A percentile compares a stretch with the other conserved stretches of the same genome.
These are phyloP conservation scores for Lepidopterella palustris DNA, from an alignment of 495 filamentous ascomycete genomes.

Conservation along the genomic window DNA sequence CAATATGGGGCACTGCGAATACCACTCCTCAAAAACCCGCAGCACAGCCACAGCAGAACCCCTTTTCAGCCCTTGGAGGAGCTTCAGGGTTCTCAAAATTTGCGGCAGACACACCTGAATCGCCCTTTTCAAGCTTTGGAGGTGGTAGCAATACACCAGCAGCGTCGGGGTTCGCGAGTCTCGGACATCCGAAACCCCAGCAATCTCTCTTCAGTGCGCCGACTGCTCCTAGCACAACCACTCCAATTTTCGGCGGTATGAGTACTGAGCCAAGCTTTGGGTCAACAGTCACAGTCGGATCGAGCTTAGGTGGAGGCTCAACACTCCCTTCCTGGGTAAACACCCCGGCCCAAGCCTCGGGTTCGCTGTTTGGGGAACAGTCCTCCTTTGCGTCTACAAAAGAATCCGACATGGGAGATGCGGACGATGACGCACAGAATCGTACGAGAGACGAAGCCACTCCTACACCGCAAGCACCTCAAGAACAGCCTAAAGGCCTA, in stretches of 20 bases:
- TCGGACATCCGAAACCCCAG: conserved; percentile 11
- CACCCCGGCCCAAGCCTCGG: conserved; percentile 17
- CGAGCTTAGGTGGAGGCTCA: conserved; percentile 24
- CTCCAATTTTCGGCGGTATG: conserved; percentile 16
- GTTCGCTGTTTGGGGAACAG: conserved; percentile 18
- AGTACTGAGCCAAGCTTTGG: conserved; percentile 33
- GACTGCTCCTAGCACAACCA: not conserved
- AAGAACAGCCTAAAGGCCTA: conserved; percentile 10
- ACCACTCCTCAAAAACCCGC: conserved; percentile 20
- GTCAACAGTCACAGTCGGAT: conserved; percentile 37
- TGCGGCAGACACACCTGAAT: conserved; percentile 1
- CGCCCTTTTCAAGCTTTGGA: conserved; percentile 23
- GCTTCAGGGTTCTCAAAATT: conserved; percentile 21
- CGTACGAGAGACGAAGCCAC: conserved; percentile 23
- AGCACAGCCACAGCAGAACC: conserved; percentile 14
- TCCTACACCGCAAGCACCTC: conserved; percentile 22
- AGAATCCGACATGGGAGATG: conserved; percentile 26
- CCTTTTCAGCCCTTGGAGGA: conserved; percentile 18
- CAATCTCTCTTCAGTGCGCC: conserved; percentile 3
- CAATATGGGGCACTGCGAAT: conserved; percentile 39
- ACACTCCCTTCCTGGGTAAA: conserved; percentile 20
- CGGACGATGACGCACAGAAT: conserved; percentile 12
- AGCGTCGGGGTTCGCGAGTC: conserved; percentile 17
- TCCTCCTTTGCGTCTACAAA: conserved; percentile 18
- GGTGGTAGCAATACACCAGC: conserved; percentile 3